These are phyloP conservation scores for Colletotrichum sp. DNA, from an alignment of 2,329 filamentous ascomycete species.

Conservation along the genomic window DNA sequence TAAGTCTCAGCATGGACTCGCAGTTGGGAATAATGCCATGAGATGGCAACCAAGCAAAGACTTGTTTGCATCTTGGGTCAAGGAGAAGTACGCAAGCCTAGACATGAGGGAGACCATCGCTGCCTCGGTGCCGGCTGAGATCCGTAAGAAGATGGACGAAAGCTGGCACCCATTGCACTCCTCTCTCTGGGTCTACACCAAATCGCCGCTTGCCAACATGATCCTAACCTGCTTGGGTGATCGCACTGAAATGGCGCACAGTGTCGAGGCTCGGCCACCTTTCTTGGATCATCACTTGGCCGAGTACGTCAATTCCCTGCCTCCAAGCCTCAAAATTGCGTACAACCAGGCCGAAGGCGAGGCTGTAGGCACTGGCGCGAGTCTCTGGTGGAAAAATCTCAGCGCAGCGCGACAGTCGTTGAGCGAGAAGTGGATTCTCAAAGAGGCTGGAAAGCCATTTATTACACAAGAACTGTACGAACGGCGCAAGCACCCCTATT, in stretches of 20 bases:
- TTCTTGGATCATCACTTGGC: slow-evolving; percentile 37
- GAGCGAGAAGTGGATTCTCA: slow-evolving; percentile 55
- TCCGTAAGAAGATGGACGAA: slow-evolving; percentile 24
- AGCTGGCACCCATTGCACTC: slow-evolving; percentile 34
- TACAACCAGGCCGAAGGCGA: background rate
- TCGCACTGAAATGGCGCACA: slow-evolving; percentile 40
- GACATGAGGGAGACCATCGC: background rate
- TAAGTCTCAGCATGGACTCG: background rate
- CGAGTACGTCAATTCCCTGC: slow-evolving; percentile 28
- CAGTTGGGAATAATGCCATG: background rate
- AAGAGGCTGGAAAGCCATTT: slow-evolving; percentile 38
- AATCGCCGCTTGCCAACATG: slow-evolving; percentile 26
- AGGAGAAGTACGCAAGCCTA: background rate
- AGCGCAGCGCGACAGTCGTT: slow-evolving; percentile 27
- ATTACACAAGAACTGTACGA: slow-evolving; percentile 56
- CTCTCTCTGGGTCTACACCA: slow-evolving; percentile 29
- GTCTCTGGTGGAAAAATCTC: slow-evolving; percentile 17
- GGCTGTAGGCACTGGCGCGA: slow-evolving; percentile 1
- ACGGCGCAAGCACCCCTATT: slow-evolving; percentile 52
- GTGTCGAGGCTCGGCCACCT: slow-evolving; percentile 36
- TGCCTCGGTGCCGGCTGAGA: slow-evolving; percentile 12
- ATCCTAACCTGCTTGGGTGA: slow-evolving; percentile 36
- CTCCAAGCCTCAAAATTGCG: slow-evolving; percentile 5
- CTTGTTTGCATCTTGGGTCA: slow-evolving; percentile 6
- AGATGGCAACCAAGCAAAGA: background rate